Conservation (phyloP, 371 early-diverging fungal genomes). For the Mortierella sp. region DNA sequence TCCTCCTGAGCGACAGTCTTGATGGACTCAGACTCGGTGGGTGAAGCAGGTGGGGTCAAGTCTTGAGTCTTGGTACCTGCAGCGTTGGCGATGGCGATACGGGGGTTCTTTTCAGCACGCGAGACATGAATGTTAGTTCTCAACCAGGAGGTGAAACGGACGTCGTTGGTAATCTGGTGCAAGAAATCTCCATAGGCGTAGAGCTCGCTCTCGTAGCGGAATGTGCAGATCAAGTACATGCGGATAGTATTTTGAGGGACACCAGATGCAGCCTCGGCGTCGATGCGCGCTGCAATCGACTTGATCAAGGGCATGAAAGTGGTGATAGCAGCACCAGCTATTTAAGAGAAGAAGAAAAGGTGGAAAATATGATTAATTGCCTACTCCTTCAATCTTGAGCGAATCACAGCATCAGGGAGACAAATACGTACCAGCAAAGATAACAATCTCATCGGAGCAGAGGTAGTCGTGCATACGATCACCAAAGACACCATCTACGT, state of each 20-base stretch:
- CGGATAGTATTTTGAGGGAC: conserved; percentile 10
- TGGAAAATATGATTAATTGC: not conserved
- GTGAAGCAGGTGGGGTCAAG: not conserved
- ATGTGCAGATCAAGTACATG: conserved; percentile 46
- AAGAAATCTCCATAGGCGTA: conserved; percentile 53
- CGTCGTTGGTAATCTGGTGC: conserved; percentile 44
- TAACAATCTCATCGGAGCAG: conserved; percentile 34
- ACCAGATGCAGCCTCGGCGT: not conserved
- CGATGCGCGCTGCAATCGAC: conserved; percentile 52
- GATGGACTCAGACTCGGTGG: not conserved
- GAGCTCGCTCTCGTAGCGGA: conserved; percentile 52
- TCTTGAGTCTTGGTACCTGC: not conserved
- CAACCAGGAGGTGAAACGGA: conserved; percentile 51
- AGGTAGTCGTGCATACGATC: conserved; percentile 50
- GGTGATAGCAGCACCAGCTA: conserved; percentile 53
- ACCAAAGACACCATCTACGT: conserved; percentile 50
- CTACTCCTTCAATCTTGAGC: not conserved
- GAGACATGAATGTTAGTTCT: conserved; percentile 37
- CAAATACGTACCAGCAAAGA: conserved; percentile 41
- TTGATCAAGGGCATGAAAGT: conserved; percentile 49
- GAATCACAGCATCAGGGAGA: not conserved
- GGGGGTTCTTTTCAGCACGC: conserved; percentile 31
- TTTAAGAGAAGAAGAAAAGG: not conserved
- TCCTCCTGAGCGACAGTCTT: not conserved
- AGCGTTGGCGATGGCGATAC: not conserved